A percentile compares a stretch with the other conserved stretches of the same genome.
Conservation (phyloP, 2,329 filamentous ascomycete species). For the Cladosporium oxysporum region DNA sequence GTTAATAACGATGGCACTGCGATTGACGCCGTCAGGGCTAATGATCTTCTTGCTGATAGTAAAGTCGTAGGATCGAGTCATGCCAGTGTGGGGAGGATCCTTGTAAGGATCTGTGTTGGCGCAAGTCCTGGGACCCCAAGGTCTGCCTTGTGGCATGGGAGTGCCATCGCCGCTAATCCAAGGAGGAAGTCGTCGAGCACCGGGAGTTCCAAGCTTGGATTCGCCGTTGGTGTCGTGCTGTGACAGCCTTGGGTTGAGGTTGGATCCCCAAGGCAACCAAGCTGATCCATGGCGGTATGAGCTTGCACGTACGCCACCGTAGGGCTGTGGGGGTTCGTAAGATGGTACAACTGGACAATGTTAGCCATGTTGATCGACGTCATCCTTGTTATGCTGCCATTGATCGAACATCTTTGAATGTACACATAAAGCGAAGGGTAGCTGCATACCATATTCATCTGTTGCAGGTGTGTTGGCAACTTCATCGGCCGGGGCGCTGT, state of each 20-base stretch:
- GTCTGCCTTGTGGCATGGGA: constrained; percentile 28
- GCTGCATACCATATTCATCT: constrained; percentile 7
- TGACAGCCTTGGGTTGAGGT: constrained; percentile 22
- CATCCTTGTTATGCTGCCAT: background rate
- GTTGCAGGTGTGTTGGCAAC: constrained; percentile 17
- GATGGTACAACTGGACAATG: background rate
- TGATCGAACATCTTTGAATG: background rate
- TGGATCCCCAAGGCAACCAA: constrained; percentile 12
- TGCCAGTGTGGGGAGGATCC: constrained; percentile 36
- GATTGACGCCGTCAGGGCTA: constrained; percentile 38
- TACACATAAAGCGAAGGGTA: background rate
- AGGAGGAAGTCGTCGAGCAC: constrained; percentile 28
- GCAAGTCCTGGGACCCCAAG: constrained; percentile 32
- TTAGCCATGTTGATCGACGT: background rate
- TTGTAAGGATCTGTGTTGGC: constrained; percentile 33
- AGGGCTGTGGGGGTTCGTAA: background rate
- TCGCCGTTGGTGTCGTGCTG: constrained; percentile 31
- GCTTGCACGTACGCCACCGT: constrained; percentile 14
- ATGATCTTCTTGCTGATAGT: constrained; percentile 34
- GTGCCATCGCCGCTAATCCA: constrained; percentile 26
- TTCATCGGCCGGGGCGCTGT: constrained; percentile 6
- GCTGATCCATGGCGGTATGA: constrained; percentile 20
- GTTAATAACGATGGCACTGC: constrained; percentile 35
- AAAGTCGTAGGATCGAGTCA: constrained; percentile 39
- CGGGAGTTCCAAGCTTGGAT: constrained; percentile 30